A percentile compares a stretch with the other conserved stretches of the same genome.
These are phyloP conservation scores for Sistotremastrum suecicum DNA, from an alignment of 768 basidiomycete genomes.

Conservation along the genomic window DNA sequence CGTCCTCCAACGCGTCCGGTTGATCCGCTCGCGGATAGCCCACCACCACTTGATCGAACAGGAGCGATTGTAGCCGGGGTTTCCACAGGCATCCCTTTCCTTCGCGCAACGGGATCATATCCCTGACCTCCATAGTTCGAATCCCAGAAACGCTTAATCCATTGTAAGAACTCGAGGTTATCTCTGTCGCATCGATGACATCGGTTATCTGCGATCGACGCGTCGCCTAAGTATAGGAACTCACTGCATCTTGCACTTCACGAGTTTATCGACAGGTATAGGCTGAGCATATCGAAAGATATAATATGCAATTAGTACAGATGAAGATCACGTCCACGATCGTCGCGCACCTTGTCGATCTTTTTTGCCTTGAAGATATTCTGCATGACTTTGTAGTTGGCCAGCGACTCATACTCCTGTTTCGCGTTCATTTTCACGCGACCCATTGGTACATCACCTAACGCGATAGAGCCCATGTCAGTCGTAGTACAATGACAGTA, in stretches of 20 bases:
- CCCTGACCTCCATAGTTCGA: constrained; percentile 73
- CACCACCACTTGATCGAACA: constrained; percentile 28
- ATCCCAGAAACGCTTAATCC: constrained; percentile 96
- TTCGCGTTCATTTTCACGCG: constrained; percentile 94
- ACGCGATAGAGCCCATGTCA: neutral
- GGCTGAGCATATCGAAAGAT: constrained; percentile 36
- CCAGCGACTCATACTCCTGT: constrained; percentile 90
- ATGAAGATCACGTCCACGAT: neutral
- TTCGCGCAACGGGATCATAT: constrained; percentile 75
- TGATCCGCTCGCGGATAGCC: constrained; percentile 17
- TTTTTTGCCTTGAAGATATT: constrained; percentile 82
- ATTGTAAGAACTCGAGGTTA: constrained; percentile 97
- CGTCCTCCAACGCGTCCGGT: constrained; percentile 19
- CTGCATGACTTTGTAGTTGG: constrained; percentile 93
- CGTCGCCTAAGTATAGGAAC: constrained; percentile 18
- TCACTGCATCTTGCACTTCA: constrained; percentile 99
- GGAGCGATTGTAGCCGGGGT: constrained; percentile 70
- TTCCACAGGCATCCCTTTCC: constrained; percentile 66
- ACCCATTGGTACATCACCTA: constrained; percentile 82
- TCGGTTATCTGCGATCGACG: constrained; percentile 2
- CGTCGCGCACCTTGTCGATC: constrained; percentile 70
- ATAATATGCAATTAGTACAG: neutral
- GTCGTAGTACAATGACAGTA: too few species aligned
- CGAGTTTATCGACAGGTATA: constrained; percentile 85
- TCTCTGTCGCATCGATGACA: constrained; percentile 36